A percentile compares a stretch with the other conserved stretches of the same genome.
These are phyloP conservation scores for Geopyxis carbonaria DNA, from an alignment of 495 filamentous ascomycete species.

Conservation along the genomic window DNA sequence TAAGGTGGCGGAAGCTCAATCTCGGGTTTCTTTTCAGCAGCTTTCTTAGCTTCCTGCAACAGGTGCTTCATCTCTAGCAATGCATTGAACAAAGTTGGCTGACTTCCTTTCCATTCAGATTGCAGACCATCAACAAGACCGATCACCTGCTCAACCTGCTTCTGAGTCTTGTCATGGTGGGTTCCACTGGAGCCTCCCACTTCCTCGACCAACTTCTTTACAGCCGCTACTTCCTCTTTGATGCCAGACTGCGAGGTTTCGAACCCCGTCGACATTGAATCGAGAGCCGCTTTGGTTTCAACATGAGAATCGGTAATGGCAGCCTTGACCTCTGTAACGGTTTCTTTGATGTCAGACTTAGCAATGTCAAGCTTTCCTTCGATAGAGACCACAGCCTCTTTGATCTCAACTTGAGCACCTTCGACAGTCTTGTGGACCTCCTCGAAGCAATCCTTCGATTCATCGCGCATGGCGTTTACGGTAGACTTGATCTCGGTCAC, in stretches of 20 bases:
- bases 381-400: slow-evolving; percentile 18
- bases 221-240: slow-evolving; percentile 25
- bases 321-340: slow-evolving; percentile 8
- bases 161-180: slow-evolving; percentile 21
- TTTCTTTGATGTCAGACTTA: slow-evolving; percentile 6
- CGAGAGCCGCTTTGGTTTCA: slow-evolving; percentile 6
- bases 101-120: slow-evolving; percentile 22
- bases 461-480: slow-evolving; percentile 66
- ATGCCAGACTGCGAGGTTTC: slow-evolving; percentile 36
- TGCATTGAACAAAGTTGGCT: slow-evolving; percentile 20
- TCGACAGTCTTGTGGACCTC: slow-evolving; percentile 64
- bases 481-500: slow-evolving; percentile 59
- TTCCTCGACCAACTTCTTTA: slow-evolving; percentile 22
- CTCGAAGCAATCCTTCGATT: slow-evolving; percentile 61
- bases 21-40: slow-evolving; percentile 16
- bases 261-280: slow-evolving; percentile 13
- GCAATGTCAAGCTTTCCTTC: slow-evolving; percentile 23
- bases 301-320: slow-evolving; percentile 11
- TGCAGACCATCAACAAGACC: slow-evolving; percentile 20
- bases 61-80: slow-evolving; percentile 26
- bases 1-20: slow-evolving; percentile 30
- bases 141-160: slow-evolving; percentile 20
- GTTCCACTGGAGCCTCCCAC: slow-evolving; percentile 9
- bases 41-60: slow-evolving; percentile 19
- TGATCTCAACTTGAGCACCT: slow-evolving; percentile 39